These are phyloP conservation scores for Purpureocillium lavendulum DNA, from an alignment of 2,329 filamentous ascomycete species.

Conservation along the genomic window DNA sequence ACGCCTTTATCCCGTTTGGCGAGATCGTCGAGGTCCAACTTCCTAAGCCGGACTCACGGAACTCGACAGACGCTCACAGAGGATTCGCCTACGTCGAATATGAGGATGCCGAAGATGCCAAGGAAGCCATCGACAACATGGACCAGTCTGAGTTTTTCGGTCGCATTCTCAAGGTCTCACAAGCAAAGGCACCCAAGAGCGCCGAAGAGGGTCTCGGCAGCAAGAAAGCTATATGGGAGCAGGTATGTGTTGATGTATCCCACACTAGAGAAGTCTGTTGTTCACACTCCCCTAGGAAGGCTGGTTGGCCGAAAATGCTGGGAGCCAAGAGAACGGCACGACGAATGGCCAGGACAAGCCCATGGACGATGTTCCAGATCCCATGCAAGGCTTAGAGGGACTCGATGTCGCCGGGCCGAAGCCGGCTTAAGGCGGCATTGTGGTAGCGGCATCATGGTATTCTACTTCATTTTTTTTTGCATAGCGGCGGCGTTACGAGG, in stretches of 20 bases:
- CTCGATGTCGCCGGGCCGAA: slow-evolving; percentile 91
- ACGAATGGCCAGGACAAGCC: slow-evolving; percentile 10
- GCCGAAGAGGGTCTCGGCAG: slow-evolving; percentile 81
- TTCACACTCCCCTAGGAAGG: slow-evolving; percentile 58
- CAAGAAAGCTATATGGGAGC: slow-evolving; percentile 93
- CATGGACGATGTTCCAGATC: slow-evolving; percentile 56
- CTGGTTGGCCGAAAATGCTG: slow-evolving; percentile 83
- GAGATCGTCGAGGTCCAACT: slow-evolving; percentile 88
- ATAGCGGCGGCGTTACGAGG: slow-evolving; percentile 39
- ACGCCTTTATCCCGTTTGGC: slow-evolving; percentile 94
- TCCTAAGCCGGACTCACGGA: slow-evolving; percentile 78
- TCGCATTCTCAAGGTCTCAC: slow-evolving; percentile 81
- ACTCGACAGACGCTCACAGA: slow-evolving; percentile 69
- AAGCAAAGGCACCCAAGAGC: slow-evolving; percentile 87
- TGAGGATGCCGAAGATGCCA: slow-evolving; percentile 75
- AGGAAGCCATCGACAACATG: slow-evolving; percentile 98
- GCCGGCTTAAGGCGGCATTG: slow-evolving; percentile 46
- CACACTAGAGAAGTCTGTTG: background rate
- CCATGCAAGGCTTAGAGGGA: slow-evolving; percentile 92
- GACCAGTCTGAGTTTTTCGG: slow-evolving; percentile 94
- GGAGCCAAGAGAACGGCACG: slow-evolving; percentile 60
- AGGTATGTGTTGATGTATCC: slow-evolving; percentile 50
- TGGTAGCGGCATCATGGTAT: slow-evolving; percentile 3
- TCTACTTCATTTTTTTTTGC: slow-evolving; percentile 16
- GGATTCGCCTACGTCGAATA: slow-evolving; percentile 98